Conservation (phyloP, 768 basidiomycete species). For the Thelephora aurantiotincta region DNA sequence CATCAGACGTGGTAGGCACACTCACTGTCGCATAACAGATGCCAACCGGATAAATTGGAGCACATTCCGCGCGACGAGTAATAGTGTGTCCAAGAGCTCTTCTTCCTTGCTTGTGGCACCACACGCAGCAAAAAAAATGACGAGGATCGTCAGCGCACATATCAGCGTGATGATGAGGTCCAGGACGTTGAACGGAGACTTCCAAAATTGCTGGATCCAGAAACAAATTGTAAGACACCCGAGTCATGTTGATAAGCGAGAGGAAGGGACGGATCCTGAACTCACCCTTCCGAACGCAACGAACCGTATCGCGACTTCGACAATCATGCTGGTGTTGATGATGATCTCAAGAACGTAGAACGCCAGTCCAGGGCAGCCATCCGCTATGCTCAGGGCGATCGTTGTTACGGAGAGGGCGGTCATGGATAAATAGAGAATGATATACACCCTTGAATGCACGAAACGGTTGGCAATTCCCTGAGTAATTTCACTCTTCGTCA, state of each 20-base stretch:
- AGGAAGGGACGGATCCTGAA: constrained; percentile 5
- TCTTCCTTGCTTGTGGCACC: constrained; percentile 78
- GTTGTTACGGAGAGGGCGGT: constrained; percentile 78
- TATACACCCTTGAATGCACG: constrained; percentile 78
- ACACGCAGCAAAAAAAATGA: constrained; percentile 82
- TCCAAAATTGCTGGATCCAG: constrained; percentile 79
- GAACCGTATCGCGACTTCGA: constrained; percentile 85
- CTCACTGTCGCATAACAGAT: constrained; percentile 87
- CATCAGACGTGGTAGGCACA: constrained; percentile 9
- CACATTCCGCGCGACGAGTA: constrained; percentile 85
- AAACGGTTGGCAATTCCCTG: constrained; percentile 82
- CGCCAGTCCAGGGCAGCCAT: constrained; percentile 75
- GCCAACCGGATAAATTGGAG: constrained; percentile 88
- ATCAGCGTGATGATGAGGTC: constrained; percentile 82
- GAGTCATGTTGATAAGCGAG: neutral
- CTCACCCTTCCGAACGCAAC: constrained; percentile 87
- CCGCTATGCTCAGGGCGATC: constrained; percentile 66
- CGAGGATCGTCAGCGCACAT: constrained; percentile 78
- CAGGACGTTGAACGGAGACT: constrained; percentile 80
- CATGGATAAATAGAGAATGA: constrained; percentile 81
- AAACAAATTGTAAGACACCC: neutral
- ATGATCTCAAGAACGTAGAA: constrained; percentile 87
- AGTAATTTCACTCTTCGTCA: constrained; percentile 72
- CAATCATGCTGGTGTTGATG: constrained; percentile 84
- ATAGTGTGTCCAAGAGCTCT: constrained; percentile 83